These are phyloP conservation scores for Arabidopsis arenosa DNA, from an alignment of 345 rosid species.

Conservation along the genomic window DNA sequence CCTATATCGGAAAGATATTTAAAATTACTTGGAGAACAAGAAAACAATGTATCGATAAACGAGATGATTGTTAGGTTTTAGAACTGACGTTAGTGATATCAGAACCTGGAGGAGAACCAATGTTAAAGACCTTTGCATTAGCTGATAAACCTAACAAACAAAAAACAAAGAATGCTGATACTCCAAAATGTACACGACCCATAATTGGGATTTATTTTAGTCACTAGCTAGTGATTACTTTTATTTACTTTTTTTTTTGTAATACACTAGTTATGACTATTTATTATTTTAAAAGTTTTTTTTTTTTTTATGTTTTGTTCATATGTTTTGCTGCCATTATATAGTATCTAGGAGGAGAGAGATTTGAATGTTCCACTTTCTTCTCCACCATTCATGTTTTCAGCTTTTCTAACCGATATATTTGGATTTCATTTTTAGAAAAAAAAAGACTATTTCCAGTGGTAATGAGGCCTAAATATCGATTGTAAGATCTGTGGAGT, in stretches of 20 bases:
- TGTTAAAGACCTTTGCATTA: slow-evolving; percentile 38
- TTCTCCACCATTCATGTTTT: slow-evolving; percentile 21
- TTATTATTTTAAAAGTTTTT: neutral
- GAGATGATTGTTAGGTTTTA: neutral
- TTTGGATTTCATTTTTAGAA: slow-evolving; percentile 16
- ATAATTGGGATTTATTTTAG: slow-evolving; percentile 6
- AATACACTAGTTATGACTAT: slow-evolving; percentile 26
- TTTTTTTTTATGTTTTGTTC: slow-evolving; percentile 15
- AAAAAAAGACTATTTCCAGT: neutral
- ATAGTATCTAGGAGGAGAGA: slow-evolving; percentile 25
- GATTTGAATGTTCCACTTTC: neutral
- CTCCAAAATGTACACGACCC: slow-evolving; percentile 29
- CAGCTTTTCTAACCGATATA: neutral
- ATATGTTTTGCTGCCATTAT: slow-evolving; percentile 18
- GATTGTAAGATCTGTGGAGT: neutral
- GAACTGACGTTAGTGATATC: slow-evolving; percentile 37
- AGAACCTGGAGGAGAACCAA: slow-evolving; percentile 32
- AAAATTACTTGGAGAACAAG: slow-evolving; percentile 12
- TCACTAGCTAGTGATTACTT: slow-evolving; percentile 33
- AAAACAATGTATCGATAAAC: neutral
- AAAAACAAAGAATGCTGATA: slow-evolving; percentile 19
- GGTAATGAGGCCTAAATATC: neutral
- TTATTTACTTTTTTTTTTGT: neutral
- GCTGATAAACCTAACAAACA: slow-evolving; percentile 39
- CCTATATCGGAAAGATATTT: slow-evolving; percentile 7